Conservation (phyloP, 495 filamentous ascomycete species). For the Neurospora terricola region DNA sequence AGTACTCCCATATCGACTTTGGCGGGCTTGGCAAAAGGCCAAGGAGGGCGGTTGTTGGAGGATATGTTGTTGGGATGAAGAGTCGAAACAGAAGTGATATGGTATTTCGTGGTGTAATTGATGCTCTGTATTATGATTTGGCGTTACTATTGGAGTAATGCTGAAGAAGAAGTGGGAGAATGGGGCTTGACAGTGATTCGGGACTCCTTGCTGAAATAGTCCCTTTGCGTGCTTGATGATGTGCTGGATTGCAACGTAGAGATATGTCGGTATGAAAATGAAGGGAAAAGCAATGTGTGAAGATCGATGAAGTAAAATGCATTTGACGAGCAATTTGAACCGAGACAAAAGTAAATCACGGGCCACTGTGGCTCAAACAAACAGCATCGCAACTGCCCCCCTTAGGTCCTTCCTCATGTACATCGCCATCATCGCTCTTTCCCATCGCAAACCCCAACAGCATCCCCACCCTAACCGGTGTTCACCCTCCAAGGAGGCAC, state of each 20-base stretch:
- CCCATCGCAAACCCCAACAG: neutral
- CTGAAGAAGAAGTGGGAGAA: neutral
- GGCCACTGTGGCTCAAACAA: neutral
- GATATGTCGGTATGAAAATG: neutral
- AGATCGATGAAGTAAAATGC: too few species aligned
- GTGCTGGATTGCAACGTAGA: neutral
- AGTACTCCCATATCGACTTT: too few species aligned
- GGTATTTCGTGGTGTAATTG: neutral
- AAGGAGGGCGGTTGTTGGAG: neutral
- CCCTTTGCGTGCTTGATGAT: neutral
- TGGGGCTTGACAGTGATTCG: too few species aligned
- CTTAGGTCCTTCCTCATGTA: neutral
- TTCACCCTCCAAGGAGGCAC: neutral
- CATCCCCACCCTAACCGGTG: neutral
- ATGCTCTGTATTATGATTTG: neutral
- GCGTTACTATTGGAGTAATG: neutral
- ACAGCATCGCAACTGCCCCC: neutral
- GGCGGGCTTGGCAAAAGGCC: neutral
- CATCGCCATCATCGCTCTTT: neutral
- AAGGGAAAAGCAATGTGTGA: too few species aligned
- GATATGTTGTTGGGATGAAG: neutral
- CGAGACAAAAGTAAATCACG: too few species aligned
- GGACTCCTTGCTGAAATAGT: too few species aligned
- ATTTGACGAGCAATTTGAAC: neutral
- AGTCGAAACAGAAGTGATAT: neutral